Percentiles rank a stretch among this genome's conserved stretches.
Evolutionary conservation across 352 stramenopile species (phyloP).

Genomic region (Phytophthora citrophthora): DNA sequence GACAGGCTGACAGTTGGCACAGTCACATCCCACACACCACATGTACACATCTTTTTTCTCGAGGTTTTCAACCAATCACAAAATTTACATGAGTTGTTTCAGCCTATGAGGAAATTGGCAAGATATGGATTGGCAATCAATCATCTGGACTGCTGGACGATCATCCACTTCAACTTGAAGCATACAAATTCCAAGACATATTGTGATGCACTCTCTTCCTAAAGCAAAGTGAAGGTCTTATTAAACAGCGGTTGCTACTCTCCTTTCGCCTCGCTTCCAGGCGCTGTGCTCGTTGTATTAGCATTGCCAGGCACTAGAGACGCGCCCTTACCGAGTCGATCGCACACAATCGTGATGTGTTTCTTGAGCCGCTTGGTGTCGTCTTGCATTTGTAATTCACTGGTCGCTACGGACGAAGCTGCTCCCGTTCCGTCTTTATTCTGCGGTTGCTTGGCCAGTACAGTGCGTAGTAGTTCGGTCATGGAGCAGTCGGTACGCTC

Average conservation of each 20-base stretch:
- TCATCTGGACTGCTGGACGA: background rate
- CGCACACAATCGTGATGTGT: conserved; percentile 91
- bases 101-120: conserved; percentile 5
- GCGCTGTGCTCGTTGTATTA: conserved; percentile 1
- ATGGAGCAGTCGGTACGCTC: conserved; percentile 85
- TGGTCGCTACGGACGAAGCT: conserved; percentile 25
- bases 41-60: background rate
- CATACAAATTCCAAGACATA: conserved; percentile 30
- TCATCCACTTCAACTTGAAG: conserved; percentile 30
- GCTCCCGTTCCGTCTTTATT: conserved; percentile 35
- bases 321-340: conserved; percentile 86
- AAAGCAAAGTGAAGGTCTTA: too few relatives aligned
- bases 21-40: background rate
- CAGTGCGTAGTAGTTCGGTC: conserved; percentile 84
- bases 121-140: conserved; percentile 25
- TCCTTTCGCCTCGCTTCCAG: conserved; percentile 31
- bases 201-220: background rate
- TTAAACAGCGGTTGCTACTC: conserved; percentile 9
- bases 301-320: conserved; percentile 36
- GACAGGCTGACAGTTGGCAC: too few relatives aligned
- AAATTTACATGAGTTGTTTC: background rate
- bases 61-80: conserved; percentile 2
- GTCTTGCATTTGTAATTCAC: conserved; percentile 68
- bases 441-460: conserved; percentile 70
- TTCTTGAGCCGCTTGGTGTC: conserved; percentile 92